Conservation (phyloP, 2,329 filamentous ascomycete genomes). For the Pyrenophora tritici-repentis region DNA sequence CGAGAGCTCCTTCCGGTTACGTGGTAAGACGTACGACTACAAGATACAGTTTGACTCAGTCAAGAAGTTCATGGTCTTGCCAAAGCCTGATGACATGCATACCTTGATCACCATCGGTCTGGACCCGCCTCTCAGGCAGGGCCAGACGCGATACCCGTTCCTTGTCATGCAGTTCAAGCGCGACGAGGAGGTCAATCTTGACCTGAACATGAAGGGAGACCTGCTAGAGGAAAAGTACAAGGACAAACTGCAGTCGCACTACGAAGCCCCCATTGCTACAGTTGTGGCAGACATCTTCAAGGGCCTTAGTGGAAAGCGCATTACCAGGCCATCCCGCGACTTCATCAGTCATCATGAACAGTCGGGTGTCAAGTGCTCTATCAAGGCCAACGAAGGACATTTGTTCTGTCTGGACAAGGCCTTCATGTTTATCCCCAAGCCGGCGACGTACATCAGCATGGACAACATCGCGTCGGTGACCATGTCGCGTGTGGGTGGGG, state of each 20-base stretch:
- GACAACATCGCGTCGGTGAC: slow-evolving; percentile 91
- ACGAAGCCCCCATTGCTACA: slow-evolving; percentile 85
- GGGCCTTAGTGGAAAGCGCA: slow-evolving; percentile 91
- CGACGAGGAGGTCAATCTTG: slow-evolving; percentile 94
- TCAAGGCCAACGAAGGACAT: slow-evolving; percentile 98
- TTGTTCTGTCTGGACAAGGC: slow-evolving; percentile 97
- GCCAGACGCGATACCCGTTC: slow-evolving; percentile 97
- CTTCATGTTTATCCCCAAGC: slow-evolving; percentile 99
- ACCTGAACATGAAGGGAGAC: slow-evolving; percentile 94
- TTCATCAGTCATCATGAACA: slow-evolving; percentile 93
- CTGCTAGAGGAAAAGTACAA: slow-evolving; percentile 84
- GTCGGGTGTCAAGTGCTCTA: slow-evolving; percentile 97
- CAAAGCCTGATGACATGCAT: slow-evolving; percentile 97
- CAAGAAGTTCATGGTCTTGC: slow-evolving; percentile 98
- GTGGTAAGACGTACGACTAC: slow-evolving; percentile 99
- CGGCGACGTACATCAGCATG: slow-evolving; percentile 94
- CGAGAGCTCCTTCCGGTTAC: slow-evolving; percentile 93
- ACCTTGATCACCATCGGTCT: slow-evolving; percentile 93
- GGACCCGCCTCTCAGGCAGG: slow-evolving; percentile 92
- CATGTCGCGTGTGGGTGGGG: slow-evolving; percentile 93
- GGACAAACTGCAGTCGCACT: slow-evolving; percentile 84
- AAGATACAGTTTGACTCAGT: slow-evolving; percentile 98
- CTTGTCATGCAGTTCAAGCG: slow-evolving; percentile 99
- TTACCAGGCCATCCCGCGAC: slow-evolving; percentile 90
- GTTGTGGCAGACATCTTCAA: slow-evolving; percentile 96